Evolutionary conservation across 1,139 yeast species (phyloP), one percentile per base, ranked within the genome.

Genomic region (Wickerhamomyces sp.): DNA sequence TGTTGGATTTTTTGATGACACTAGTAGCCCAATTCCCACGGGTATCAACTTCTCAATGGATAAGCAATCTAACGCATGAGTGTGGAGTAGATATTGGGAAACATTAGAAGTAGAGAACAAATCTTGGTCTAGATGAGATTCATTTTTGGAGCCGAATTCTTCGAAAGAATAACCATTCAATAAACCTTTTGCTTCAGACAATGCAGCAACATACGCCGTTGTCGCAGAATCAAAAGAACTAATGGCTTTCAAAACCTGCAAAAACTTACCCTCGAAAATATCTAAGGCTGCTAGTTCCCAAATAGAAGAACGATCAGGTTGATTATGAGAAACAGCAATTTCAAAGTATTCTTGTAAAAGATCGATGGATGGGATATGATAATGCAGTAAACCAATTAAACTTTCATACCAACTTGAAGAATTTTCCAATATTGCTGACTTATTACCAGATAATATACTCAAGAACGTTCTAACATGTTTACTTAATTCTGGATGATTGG

Each of bases 331-430:
- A 4, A 58, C 44, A 2, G 67, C 61, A 6, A 55, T 28, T 21
- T 53, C 45, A 42, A 65, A 60, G 48, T 74, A 77, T 43, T 76
- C 79, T 14, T 49, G 47, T 3, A 74, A 46, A 21, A 74, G 56
- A 20, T 68, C 63, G 14, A 57, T 44, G 2, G 77, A 67, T 28
- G 84, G 82, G 31, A 86, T 77, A 54, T 78, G 81, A 56, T 69
- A 88, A 38, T 79, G 65, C 21, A 79, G 65, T 31, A 82, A 70
- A 1, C 86, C 82, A 35, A 77, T 68, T 35, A 78, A 69, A 16
- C 81, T 70, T 54, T 86, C 95, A 57, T 79, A 84, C 96, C 96
- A 87, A 1, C 74, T 63, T 7, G 65, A 63, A 27, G 82, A 69
- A 40, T 61, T 65, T 14, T 62, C 63, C 3, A 75, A 56, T 20